Conservation (phyloP, 116 monocot genomes). For the Thalassia testudinum region DNA sequence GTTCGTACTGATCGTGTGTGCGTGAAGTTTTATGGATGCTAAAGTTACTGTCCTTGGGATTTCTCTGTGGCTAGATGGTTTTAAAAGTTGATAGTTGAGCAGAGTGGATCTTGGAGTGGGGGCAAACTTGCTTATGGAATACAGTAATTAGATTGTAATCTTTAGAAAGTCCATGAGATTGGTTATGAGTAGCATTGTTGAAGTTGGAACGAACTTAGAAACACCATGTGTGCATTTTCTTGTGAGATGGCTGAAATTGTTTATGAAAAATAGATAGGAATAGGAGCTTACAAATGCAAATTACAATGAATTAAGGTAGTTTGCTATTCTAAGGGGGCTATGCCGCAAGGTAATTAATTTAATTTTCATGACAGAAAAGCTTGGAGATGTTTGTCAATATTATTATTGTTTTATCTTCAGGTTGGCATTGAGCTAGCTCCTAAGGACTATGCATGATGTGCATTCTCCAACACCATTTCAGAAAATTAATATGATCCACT, state of each 20-base stretch:
- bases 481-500: constrained; percentile 67
- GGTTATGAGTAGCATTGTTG: too few relatives aligned
- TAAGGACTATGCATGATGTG: constrained; percentile 86
- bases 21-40: too few relatives aligned
- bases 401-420: constrained; percentile 17
- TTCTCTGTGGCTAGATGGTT: too few relatives aligned
- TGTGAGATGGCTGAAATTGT: constrained; percentile 62
- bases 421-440: constrained; percentile 91
- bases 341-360: constrained; percentile 71
- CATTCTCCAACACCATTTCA: constrained; percentile 59
- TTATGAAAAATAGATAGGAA: constrained; percentile 81
- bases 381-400: too few relatives aligned
- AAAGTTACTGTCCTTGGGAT: too few relatives aligned
- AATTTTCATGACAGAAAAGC: too few relatives aligned
- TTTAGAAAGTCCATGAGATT: too few relatives aligned
- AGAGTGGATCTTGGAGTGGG: too few relatives aligned
- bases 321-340: constrained; percentile 82
- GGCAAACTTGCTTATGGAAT: too few relatives aligned
- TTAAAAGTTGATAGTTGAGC: too few relatives aligned
- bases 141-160: too few relatives aligned
- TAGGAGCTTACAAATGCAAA: constrained; percentile 50
- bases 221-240: constrained; percentile 29
- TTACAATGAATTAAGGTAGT: constrained; percentile 59
- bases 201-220: constrained; percentile 16
- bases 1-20: too few relatives aligned